Base-by-base conservation (phyloP, 176 grass and related monocot species). In the Triticum dicoccoides region DNA sequence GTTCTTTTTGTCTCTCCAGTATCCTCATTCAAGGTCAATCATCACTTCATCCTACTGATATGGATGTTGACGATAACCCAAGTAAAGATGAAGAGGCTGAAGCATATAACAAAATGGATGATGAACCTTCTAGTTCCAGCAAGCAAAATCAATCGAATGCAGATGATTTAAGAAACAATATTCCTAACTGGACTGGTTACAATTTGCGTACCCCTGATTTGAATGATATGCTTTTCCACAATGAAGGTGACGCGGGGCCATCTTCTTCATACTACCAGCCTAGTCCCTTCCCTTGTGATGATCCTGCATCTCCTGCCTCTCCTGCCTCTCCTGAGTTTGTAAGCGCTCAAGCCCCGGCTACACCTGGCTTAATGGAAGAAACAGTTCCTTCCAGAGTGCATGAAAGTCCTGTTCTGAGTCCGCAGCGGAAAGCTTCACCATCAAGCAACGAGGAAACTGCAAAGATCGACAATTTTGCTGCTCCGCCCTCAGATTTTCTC, bases 141-240 rank as follows among this genome's bases (percentile, higher is more conserved):
- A 91, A 83, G 44, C 56, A 66, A 77, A 80, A 41, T 86, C n/a
- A 6, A 14, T 59, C 37, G 41, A 87, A 52, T 78, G 56, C 73
- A 73, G 76, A 88, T 80, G 87, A 73, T 72, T 20, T 42, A 81
- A 78, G 81, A 41, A 93, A 73, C 52, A 81, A 41, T 84, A 61
- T 89, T 67, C 73, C 86, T 91, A 91, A 91, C 32, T 98, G 93
- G 89, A 88, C 47, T 69, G 81, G 78, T 66, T 91, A 94, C 90
- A 97, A 94, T 92, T 86, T 91, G 76, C 91, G 93, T 69, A 99
- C 94, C 49, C 97, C 97, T 25, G 94, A 97, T 88, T 86, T 99
- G 75, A 99, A 99, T 64, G 89, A 95, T 91, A 89, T 92, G 70
- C 82, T 99, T 83, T 93, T 94, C 85, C 79, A 87, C n/a, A 93